These are phyloP conservation scores for Mucor racemosus DNA, from an alignment of 371 early-diverging fungal species.

Conservation along the genomic window DNA sequence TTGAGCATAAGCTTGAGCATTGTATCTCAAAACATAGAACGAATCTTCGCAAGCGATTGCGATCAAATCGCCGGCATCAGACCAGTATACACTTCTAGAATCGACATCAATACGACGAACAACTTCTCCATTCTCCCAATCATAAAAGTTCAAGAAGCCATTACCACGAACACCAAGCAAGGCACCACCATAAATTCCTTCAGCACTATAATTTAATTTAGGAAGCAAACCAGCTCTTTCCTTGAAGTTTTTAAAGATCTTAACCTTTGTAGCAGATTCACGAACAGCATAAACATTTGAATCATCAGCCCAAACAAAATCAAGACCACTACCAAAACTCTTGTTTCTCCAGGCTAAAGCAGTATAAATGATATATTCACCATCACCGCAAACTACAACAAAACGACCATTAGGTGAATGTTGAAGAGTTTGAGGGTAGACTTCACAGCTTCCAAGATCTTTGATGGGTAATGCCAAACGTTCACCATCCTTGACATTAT, in stretches of 20 bases:
- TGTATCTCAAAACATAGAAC: constrained; percentile 91
- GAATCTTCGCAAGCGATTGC: constrained; percentile 91
- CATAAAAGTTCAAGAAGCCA: constrained; percentile 90
- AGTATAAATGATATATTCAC: constrained; percentile 99
- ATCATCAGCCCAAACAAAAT: constrained; percentile 97
- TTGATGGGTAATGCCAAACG: constrained; percentile 84
- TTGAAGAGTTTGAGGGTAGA: constrained; percentile 95
- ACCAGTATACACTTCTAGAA: constrained; percentile 90
- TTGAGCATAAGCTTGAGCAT: constrained; percentile 81
- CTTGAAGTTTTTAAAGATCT: constrained; percentile 92
- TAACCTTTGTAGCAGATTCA: constrained; percentile 85
- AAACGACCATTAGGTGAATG: constrained; percentile 98
- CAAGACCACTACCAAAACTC: constrained; percentile 92
- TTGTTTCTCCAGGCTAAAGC: constrained; percentile 99
- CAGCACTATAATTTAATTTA: constrained; percentile 79
- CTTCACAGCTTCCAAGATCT: constrained; percentile 97
- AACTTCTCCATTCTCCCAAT: constrained; percentile 92
- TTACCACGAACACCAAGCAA: constrained; percentile 88
- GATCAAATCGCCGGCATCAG: constrained; percentile 90
- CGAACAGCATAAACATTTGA: constrained; percentile 96
- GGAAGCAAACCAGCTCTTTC: constrained; percentile 75
- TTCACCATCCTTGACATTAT: constrained; percentile 90
- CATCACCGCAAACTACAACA: constrained; percentile 98
- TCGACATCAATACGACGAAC: constrained; percentile 95
- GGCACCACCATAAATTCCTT: constrained; percentile 94